Base-by-base conservation (phyloP, 73 alveolate genomes). In the Blepharisma stoltei region DNA sequence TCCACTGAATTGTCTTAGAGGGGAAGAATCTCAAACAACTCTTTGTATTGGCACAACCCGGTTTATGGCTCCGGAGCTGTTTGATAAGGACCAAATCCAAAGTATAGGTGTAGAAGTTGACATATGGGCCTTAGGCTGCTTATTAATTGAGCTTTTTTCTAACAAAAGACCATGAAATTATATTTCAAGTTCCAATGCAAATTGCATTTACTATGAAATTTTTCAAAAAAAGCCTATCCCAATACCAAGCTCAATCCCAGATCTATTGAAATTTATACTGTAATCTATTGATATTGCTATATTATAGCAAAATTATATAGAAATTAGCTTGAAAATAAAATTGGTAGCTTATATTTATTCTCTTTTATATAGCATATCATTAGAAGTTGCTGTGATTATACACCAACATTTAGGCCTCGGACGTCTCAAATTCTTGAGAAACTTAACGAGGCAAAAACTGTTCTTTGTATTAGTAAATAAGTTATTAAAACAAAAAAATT, bases 11-110 rank as follows among this genome's bases (percentile, higher is more conserved):
- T 7, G 95, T 91, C 76, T 94, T 94, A 82, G 86, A 93, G 43
- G 81, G 92, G 67, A 86, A 92, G 21, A 93, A 46, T 81, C 85
- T 37, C 95, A 88, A 85, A 86, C 97, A 20, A 92, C 95, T 81
- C 92, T 93, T 86, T 96, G 90, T 75, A 90, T 97, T 25, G 99
- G 99, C 1, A 96, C 99, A 2, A 98, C 99, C 7, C 79, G 98
- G 45, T 96, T 94, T 85, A 96, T 96, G 99, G 99, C 99, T 4
- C 99, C 99, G 2, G 99, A 96, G 83, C 92, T 94, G 32, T 96
- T 90, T 86, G 92, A 90, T 76, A 94, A 94, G 81, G 73, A 60
- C 23, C 11, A 43, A 25, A 43, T 38, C 27, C 71, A 38, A 69
- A 25, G 54, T 5, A 69, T 69, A 18, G 79, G 79, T 18, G 67